Evolutionary conservation across 1,139 yeast species (phyloP), one percentile per base, ranked within the genome.

Genomic region (Yamadazyma blattariae): DNA sequence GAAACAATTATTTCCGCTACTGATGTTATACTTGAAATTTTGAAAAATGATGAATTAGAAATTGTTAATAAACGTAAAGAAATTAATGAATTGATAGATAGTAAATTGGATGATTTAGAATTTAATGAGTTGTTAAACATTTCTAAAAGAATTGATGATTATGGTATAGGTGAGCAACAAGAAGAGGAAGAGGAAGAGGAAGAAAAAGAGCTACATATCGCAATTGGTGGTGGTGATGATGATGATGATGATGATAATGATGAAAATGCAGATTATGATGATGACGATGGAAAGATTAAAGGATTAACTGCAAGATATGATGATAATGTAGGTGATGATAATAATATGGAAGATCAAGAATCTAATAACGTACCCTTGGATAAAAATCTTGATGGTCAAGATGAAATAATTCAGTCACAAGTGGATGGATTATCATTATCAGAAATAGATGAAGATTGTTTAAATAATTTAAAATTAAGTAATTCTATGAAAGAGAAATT

Each of bases 21-120:
- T 1, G 97, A 89, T 52, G 66, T 83, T 6, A 55, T 84, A 1
- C 56, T 89, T 28, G 82, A 77, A 41, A 59, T 73, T 0, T 55
- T 89, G 39, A 82, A 82, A 50, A 70, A 68, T 36, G 81, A 71
- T 7, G 54, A 50, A 9, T 27, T 41, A 12, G 27, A 52, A 37
- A 32, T 50, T 40, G 27, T 42, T 7, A 52, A 48, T 13, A 39
- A 72, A 61, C 36, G 84, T 64, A 35, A 51, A 4, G 65, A 59
- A 33, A 41, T 67, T 12, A 49, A 55, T 12, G 49, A 64, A 6
- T 66, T 82, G 6, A 51, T 89, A 16, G 82, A 70, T 9, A 44
- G 56, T 3, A 46, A 54, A 14, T 45, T 86, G 0, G 46, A 64
- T 1, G 76, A 71, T 34, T 63, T 65, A 5, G 64, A 67, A 12